Conservation (phyloP, 2,329 filamentous ascomycete species). For the Sporothrix schenckii region DNA sequence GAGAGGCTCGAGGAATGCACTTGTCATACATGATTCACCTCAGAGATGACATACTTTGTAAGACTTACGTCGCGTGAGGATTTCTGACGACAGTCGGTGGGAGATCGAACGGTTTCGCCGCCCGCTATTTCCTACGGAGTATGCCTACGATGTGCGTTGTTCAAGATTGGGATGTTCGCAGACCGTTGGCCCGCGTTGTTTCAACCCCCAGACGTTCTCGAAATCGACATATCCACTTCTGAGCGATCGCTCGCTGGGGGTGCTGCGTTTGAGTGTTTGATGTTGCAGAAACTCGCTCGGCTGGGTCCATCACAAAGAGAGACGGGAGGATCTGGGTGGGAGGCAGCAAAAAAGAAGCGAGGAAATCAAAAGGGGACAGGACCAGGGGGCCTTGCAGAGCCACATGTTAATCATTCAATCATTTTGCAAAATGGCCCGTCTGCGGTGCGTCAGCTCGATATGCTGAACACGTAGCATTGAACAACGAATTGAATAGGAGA, state of each 20-base stretch:
- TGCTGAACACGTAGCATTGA: not conserved
- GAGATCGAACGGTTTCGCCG: not conserved
- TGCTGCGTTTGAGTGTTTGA: no score
- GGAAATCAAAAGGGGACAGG: no score
- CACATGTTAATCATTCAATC: no score
- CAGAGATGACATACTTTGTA: not conserved
- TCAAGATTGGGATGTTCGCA: not conserved
- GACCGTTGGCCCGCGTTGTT: not conserved
- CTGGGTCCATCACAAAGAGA: no score
- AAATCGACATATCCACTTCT: not conserved
- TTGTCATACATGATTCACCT: not conserved
- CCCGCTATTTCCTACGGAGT: no score
- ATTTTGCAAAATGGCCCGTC: not conserved
- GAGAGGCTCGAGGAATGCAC: not conserved
- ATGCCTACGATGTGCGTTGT: not conserved
- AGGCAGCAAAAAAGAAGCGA: no score
- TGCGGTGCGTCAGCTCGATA: not conserved
- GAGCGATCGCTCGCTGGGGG: not conserved
- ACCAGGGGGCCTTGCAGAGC: no score
- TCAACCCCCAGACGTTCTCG: not conserved
- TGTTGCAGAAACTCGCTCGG: no score
- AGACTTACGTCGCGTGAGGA: no score
- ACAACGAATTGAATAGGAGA: not conserved
- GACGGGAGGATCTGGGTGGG: no score
- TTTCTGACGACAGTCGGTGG: no score